Base-by-base conservation (phyloP, 129 eudicot species). In the Mikania micrantha region DNA sequence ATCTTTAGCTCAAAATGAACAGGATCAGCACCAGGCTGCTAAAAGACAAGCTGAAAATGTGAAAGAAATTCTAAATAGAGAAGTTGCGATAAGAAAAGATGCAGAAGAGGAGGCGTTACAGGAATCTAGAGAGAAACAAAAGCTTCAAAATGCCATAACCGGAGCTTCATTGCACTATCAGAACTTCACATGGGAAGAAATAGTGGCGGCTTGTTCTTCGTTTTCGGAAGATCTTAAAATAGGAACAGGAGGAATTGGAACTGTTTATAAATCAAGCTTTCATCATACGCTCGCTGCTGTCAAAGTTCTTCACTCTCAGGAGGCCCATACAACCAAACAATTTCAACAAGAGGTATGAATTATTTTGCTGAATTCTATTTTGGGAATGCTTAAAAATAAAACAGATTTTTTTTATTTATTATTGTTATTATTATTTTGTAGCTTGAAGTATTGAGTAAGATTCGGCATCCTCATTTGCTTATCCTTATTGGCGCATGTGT, bases 401-500 rank as follows among this genome's bases (percentile, higher is more conserved):
- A n/a, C n/a, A n/a, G n/a, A n/a, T n/a, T n/a, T n/a, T n/a, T n/a
- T n/a, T n/a, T n/a, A n/a, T n/a, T n/a, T n/a, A n/a, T n/a, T n/a
- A n/a, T n/a, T n/a, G n/a, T n/a, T n/a, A n/a, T n/a, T n/a, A n/a
- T n/a, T n/a, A n/a, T n/a, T n/a, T n/a, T n/a, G n/a, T n/a, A n/a
- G n/a, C 85, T 91, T 22, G 90, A 91, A 52, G 85, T 91, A 22
- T 68, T 91, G 67, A 91, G 97, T 87, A 75, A 75, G 54, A 85
- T 88, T 8, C 83, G 90, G 4, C 97, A 91, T 77, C 97, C 97
- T 0, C 90, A 91, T 80, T 67, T 91, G 83, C 81, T 91, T 42
- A 85, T 85, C 64, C 90, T 91, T 47, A 79, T 91, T 11, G 97
- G 97, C 6, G 97, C 90, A n/a, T 88, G 95, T 68, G 86, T 83